Evolutionary conservation across 2,329 filamentous ascomycete genomes (phyloP).

Genomic region (Aspergillus proliferans): DNA sequence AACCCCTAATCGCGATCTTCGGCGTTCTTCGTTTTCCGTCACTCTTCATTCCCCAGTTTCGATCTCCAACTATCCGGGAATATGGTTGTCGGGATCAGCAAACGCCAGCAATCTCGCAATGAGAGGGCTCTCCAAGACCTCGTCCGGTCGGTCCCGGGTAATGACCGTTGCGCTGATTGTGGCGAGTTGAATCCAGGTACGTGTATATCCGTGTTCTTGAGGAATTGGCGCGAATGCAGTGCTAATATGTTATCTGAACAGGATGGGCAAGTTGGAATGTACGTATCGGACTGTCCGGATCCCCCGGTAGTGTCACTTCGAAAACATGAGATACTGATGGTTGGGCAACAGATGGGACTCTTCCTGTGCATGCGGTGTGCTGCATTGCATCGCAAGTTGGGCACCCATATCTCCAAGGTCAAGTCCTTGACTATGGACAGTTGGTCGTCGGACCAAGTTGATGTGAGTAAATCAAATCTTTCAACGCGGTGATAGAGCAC

Average conservation of each 20-base stretch:
- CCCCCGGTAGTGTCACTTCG: not conserved
- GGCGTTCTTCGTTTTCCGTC: not conserved
- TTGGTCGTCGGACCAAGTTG: conserved; percentile 92
- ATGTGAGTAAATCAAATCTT: conserved; percentile 53
- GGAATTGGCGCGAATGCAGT: conserved; percentile 1
- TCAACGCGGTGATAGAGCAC: not conserved
- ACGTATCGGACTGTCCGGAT: conserved; percentile 36
- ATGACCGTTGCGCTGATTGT: conserved; percentile 92
- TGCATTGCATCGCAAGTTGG: conserved; percentile 88
- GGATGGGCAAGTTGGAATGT: conserved; percentile 97
- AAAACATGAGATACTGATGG: conserved; percentile 8
- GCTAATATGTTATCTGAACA: conserved; percentile 29
- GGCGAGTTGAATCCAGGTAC: conserved; percentile 82
- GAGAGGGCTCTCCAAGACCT: conserved; percentile 87
- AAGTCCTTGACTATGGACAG: conserved; percentile 98
- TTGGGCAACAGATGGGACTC: conserved; percentile 64
- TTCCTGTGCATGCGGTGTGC: conserved; percentile 98
- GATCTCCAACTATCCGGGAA: conserved; percentile 6
- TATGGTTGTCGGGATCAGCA: conserved; percentile 75
- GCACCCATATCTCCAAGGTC: conserved; percentile 96
- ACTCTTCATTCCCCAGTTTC: not conserved
- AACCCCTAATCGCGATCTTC: not conserved
- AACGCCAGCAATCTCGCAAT: conserved; percentile 96
- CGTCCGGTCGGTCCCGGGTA: conserved; percentile 75
- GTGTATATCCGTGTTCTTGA: conserved; percentile 21